These are phyloP conservation scores for Penstemon davidsonii DNA, from an alignment of 257 asterid species.

Conservation along the genomic window DNA sequence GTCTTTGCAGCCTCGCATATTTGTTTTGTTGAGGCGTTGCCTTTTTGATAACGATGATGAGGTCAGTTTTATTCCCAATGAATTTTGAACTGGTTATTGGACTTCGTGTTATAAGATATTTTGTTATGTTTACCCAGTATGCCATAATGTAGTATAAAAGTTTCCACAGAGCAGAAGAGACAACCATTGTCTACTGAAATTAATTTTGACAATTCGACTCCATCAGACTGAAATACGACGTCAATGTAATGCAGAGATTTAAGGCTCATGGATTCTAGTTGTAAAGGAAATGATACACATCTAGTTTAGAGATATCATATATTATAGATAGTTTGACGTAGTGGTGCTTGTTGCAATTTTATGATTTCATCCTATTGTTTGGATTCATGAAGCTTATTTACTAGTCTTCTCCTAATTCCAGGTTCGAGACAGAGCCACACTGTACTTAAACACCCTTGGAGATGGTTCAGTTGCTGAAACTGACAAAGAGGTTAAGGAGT, in stretches of 20 bases:
- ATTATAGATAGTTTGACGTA: too few relatives aligned
- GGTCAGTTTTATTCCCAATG: conserved; percentile 49
- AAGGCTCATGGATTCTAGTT: background rate
- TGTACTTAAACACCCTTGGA: conserved; percentile 91
- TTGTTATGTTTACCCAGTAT: background rate
- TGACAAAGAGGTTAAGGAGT: conserved; percentile 76
- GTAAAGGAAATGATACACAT: background rate
- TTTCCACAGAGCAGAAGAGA: background rate
- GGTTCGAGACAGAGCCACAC: conserved; percentile 99
- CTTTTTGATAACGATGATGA: conserved; percentile 90
- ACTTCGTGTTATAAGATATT: background rate
- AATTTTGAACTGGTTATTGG: background rate
- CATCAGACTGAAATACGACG: background rate
- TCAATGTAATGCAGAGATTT: background rate
- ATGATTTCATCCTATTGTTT: background rate
- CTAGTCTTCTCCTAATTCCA: conserved; percentile 33
- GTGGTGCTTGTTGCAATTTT: conserved; percentile 11
- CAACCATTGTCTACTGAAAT: background rate
- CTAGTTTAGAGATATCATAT: background rate
- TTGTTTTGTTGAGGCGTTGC: conserved; percentile 76
- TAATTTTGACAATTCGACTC: conserved; percentile 1
- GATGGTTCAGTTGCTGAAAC: conserved; percentile 94
- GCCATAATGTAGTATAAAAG: too few relatives aligned
- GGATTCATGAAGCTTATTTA: conserved; percentile 19
- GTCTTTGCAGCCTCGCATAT: conserved; percentile 82